Evolutionary conservation across 2,329 filamentous ascomycete genomes (phyloP), one percentile per base, ranked within the genome.

Genomic region (Venturia carpophila): DNA sequence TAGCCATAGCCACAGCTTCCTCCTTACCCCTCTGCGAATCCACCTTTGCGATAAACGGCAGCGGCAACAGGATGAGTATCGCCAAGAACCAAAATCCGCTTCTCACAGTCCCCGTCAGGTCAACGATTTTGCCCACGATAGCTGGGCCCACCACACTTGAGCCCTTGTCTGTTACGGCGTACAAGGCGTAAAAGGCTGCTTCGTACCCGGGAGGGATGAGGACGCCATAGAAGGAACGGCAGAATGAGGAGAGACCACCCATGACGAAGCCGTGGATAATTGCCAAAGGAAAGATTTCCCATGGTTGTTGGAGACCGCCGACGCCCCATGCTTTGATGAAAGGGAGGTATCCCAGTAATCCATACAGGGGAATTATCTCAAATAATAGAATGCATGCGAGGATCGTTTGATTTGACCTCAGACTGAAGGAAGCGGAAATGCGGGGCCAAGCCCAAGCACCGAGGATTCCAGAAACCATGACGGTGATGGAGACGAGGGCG

Each of bases 131-230:
- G 0, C 92, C 93, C 0, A 97, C 92, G 70, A 97, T 90, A 0
- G 90, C 88, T 0, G 93, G 93, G 0, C 93, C 93, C 73, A 97
- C 93, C 1, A 96, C 83, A 24, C 90, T 94, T 15, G 47, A 52
- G 0, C 92, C 92, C 75, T 97, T 97, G 75, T 97, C 93, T 0
- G 93, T 97, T 67, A 97, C 95, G 49, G 93, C 92, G 73, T 96
- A 97, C 1, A 97, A 80, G 0, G 92, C 92, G 73, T 94, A 97
- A 72, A 97, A 97, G 0, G 92, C 91, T 0, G 92, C 91, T 76
- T 97, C 93, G 19, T 88, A 92, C 7, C 92, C 92, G 0, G 91
- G 90, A 0, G 93, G 93, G 63, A 97, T 94, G 65, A 97, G 83
- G 72, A 95, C 89, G 11, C 91, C 91, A 72, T 90, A 97, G 19